Base-by-base conservation (phyloP, 352 stramenopile genomes). In the Phytopythium mirpurense region DNA sequence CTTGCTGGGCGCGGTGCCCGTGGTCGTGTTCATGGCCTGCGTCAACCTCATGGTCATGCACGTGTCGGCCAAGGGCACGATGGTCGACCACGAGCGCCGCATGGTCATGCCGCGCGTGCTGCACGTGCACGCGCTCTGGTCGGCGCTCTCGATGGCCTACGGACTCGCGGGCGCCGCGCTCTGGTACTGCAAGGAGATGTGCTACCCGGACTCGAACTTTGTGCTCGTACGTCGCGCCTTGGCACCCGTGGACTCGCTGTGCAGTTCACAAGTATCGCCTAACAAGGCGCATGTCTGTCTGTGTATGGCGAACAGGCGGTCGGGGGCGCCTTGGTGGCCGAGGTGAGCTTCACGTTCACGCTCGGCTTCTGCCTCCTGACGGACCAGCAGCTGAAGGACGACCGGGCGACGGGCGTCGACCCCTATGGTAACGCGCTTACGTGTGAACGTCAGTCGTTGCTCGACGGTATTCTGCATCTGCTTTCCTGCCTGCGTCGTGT, bases 31-130 rank as follows among this genome's bases (percentile, higher is more conserved):
- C 68, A 86, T 90, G 62, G 78, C 68, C 48, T 90, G 82, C 59
- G 81, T 93, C 63, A 87, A 93, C 65, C 69, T 93, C 65, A 87
- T 95, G 72, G 74, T 93, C 59, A 78, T 90, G 63, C 82, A 90
- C 65, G 68, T 95, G 19, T 87, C 84, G 49, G 69, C 76, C 19
- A 87, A 90, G 62, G 84, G 84, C 47, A 93, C 84, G 50, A 95
- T 95, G 56, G 69, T 95, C 36, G 78, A 90, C 54, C 74, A 91
- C 65, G 84, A 95, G 61, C 80, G 74, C n/a, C 84, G 84, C 58
- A 75, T 95, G 57, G 67, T 95, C 49, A 95, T 95, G 82, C 83
- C 83, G 42, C 64, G 72, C 16, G 69, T 95, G 59, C 60, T 95
- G 44, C 77, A 90, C 14, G 83, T 89, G 18, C 82, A 90, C 53